Conservation (phyloP, 75 land plant species). For the Larix kaempferi region DNA sequence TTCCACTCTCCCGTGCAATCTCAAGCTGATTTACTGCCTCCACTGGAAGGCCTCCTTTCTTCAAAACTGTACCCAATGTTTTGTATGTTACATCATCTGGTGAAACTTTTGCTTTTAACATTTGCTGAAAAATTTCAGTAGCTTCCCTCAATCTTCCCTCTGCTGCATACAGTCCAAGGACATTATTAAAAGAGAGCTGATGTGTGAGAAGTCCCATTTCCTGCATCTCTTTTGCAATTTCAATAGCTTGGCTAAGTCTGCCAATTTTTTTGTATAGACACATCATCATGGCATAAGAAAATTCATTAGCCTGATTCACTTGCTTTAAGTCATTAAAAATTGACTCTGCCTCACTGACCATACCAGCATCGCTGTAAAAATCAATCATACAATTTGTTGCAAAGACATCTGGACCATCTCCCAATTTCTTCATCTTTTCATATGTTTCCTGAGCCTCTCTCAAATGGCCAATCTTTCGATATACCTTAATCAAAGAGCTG, state of each 20-base stretch:
- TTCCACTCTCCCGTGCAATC: constrained; percentile 36
- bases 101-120: constrained; percentile 17
- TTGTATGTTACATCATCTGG: constrained; percentile 40
- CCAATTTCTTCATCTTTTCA: constrained; percentile 28
- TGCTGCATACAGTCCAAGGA: constrained; percentile 54
- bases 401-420: constrained; percentile 48
- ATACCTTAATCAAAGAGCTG: constrained; percentile 67
- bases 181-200: constrained; percentile 52
- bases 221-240: constrained; percentile 39
- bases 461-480: constrained; percentile 44
- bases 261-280: constrained; percentile 21
- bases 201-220: constrained; percentile 35
- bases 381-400: constrained; percentile 66
- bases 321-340: constrained; percentile 41
- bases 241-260: constrained; percentile 64
- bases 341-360: constrained; percentile 48
- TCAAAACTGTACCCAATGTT: constrained; percentile 46
- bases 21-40: constrained; percentile 55
- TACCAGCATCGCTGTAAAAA: constrained; percentile 51
- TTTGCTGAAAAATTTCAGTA: constrained; percentile 16
- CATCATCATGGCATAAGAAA: constrained; percentile 76
- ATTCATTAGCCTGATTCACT: constrained; percentile 43
- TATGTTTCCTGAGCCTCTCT: constrained; percentile 52
- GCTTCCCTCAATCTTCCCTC: constrained; percentile 37
- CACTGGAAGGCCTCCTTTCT: constrained; percentile 44